Evolutionary conservation across 768 basidiomycete genomes (phyloP).

Genomic region (Multifurca ochricompacta): DNA sequence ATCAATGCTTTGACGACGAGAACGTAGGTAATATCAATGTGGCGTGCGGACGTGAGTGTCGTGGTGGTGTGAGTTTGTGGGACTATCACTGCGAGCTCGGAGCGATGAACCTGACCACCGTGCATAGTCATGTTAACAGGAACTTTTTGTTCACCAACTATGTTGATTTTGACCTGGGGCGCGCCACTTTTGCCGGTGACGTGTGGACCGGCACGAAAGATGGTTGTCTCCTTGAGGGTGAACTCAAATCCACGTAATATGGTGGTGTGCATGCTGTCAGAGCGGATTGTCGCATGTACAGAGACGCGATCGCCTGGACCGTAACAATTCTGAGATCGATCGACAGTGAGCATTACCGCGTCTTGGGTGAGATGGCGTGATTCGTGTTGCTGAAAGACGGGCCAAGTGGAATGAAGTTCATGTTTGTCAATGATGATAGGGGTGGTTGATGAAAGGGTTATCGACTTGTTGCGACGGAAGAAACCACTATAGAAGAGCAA

Average conservation of each 20-base stretch:
- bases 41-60: slow-evolving; percentile 71
- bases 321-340: slow-evolving; percentile 71
- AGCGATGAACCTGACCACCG: slow-evolving; percentile 60
- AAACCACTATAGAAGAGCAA: slow-evolving; percentile 48
- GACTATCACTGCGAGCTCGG: slow-evolving; percentile 65
- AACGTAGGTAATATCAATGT: slow-evolving; percentile 80
- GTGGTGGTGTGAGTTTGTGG: slow-evolving; percentile 71
- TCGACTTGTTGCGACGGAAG: slow-evolving; percentile 70
- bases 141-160: slow-evolving; percentile 63
- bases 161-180: slow-evolving; percentile 45
- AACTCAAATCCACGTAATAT: slow-evolving; percentile 82
- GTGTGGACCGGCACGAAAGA: slow-evolving; percentile 59
- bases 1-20: slow-evolving; percentile 71
- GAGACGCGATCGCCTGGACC: slow-evolving; percentile 79
- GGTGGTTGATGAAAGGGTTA: slow-evolving; percentile 57
- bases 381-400: slow-evolving; percentile 76
- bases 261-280: slow-evolving; percentile 57
- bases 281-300: slow-evolving; percentile 64
- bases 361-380: slow-evolving; percentile 58
- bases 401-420: slow-evolving; percentile 90
- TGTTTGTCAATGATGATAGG: slow-evolving; percentile 86
- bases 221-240: slow-evolving; percentile 66
- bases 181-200: slow-evolving; percentile 47
- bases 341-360: slow-evolving; percentile 66
- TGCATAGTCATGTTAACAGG: slow-evolving; percentile 68